Percentiles rank a stretch among this genome's conserved stretches.
These are phyloP conservation scores for Alternaria triticimaculans DNA, from an alignment of 2,329 filamentous ascomycete species.

Conservation along the genomic window DNA sequence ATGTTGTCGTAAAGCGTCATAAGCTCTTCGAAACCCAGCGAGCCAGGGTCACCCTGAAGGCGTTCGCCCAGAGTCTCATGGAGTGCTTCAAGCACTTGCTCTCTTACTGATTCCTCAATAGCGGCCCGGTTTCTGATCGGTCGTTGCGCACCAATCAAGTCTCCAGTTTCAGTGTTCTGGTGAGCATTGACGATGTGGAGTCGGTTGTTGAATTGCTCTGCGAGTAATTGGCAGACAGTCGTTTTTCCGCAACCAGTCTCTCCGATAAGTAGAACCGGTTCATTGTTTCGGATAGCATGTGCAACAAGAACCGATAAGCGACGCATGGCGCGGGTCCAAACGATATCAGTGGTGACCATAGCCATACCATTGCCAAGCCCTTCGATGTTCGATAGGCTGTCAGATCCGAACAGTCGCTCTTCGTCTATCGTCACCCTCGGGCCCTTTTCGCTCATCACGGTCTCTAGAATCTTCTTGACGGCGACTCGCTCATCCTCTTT, in stretches of 20 bases:
- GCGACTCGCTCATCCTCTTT: slow-evolving; percentile 83
- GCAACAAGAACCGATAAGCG: slow-evolving; percentile 89
- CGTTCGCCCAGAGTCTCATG: slow-evolving; percentile 6
- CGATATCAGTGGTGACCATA: slow-evolving; percentile 57
- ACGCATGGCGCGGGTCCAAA: slow-evolving; percentile 96
- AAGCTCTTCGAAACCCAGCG: slow-evolving; percentile 53
- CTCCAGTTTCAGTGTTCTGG: slow-evolving; percentile 96
- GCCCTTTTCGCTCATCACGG: slow-evolving; percentile 71
- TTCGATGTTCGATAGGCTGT: slow-evolving; percentile 46
- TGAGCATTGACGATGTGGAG: slow-evolving; percentile 95
- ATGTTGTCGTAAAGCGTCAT: slow-evolving; percentile 66
- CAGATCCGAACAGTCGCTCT: slow-evolving; percentile 69
- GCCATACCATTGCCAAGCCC: slow-evolving; percentile 34
- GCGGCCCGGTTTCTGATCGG: slow-evolving; percentile 85
- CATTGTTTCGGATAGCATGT: slow-evolving; percentile 83
- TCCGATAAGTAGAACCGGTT: slow-evolving; percentile 91
- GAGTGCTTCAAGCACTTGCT: slow-evolving; percentile 62
- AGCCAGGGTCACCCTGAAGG: slow-evolving; percentile 13
- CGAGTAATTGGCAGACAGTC: slow-evolving; percentile 90
- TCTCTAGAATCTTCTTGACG: slow-evolving; percentile 88
- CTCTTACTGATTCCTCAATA: slow-evolving; percentile 69
- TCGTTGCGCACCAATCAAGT: slow-evolving; percentile 93
- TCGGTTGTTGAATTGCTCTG: slow-evolving; percentile 76
- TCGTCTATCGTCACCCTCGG: slow-evolving; percentile 76
- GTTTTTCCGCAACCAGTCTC: slow-evolving; percentile 99